Base-by-base conservation (phyloP, 768 basidiomycete species). In the Pleurotus cornucopiae region DNA sequence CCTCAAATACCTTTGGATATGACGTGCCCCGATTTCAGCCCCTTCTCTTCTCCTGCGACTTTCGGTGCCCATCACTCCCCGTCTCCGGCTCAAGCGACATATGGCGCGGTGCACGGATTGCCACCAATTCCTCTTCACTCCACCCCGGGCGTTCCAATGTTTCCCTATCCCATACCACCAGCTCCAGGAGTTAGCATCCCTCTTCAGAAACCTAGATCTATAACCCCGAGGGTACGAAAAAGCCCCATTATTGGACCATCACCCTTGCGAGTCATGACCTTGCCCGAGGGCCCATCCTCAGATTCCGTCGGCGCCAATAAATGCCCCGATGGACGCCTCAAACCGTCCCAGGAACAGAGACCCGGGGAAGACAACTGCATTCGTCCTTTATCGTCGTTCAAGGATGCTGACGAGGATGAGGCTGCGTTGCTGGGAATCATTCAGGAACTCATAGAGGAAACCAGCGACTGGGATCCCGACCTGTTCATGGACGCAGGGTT, bases 401-500 rank as follows among this genome's bases (percentile, higher is more conserved):
- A 54, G 30, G 56, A 38, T 38, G 14, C 43, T 11, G 59, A 63
- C 6, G 60, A 62, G 7, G 59, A 69, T 46, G 66, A 68, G 23
- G 54, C 70, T 47, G 64, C 66, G 25, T 61, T 80, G 37, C 62
- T 77, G 26, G 71, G 67, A 7, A 69, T 82, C 12, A 76, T 82
- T 30, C 71, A 72, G 13, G 78, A 81, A 61, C 71, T 82, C 37
- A 76, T 76, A 1, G 73, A 77, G 45, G 79, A 79, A 60, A 76
- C 78, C 14, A 78, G 68, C 48, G 73, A 73, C 38, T 82, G 81
- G 81, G 80, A 81, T 58, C 66, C 72, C 13, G 75, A 71, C 56
- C 62, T 81, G 37, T 78, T 77, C 59, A 69, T 80, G 64, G 74
- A 79, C 58, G 64, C 74, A 38, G 74, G 73, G 16, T 82, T 82